Conservation (phyloP, 1,284 basidiomycete species). For the Cryptococcus wingfieldii region DNA sequence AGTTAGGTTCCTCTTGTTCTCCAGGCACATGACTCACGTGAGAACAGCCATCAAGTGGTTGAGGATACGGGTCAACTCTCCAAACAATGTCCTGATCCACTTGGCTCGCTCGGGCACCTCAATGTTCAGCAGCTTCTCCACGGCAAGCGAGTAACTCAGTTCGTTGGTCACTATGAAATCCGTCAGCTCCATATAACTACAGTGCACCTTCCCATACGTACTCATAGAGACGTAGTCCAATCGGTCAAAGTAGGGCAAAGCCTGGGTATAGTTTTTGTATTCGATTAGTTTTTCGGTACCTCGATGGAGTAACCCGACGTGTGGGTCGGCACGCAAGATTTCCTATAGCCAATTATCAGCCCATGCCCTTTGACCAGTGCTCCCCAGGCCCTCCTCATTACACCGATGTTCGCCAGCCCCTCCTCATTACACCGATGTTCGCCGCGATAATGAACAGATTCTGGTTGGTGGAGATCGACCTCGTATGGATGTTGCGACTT, state of each 20-base stretch:
- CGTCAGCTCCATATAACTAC: not conserved
- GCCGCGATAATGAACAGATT: too few relatives aligned
- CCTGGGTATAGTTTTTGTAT: slow-evolving; percentile 98
- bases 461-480: too few relatives aligned
- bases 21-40: slow-evolving; percentile 50
- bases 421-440: not conserved
- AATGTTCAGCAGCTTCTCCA: slow-evolving; percentile 97
- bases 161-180: slow-evolving; percentile 79
- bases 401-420: not conserved
- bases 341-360: slow-evolving; percentile 49
- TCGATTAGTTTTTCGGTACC: slow-evolving; percentile 99
- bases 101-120: slow-evolving; percentile 97
- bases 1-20: not conserved
- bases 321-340: slow-evolving; percentile 83
- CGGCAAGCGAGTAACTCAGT: slow-evolving; percentile 91
- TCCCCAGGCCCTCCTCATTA: too few relatives aligned
- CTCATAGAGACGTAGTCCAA: slow-evolving; percentile 99
- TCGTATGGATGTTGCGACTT: slow-evolving; percentile 7
- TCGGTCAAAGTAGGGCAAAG: slow-evolving; percentile 98
- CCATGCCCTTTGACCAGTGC: not conserved
- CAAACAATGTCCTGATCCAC: slow-evolving; percentile 97
- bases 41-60: slow-evolving; percentile 99
- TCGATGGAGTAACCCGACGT: slow-evolving; percentile 92
- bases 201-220: slow-evolving; percentile 49
- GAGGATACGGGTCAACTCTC: slow-evolving; percentile 92